A percentile compares a stretch with the other conserved stretches of the same genome.
These are phyloP conservation scores for Bipolaris bicolor DNA, from an alignment of 2,329 filamentous ascomycete genomes.

Conservation along the genomic window DNA sequence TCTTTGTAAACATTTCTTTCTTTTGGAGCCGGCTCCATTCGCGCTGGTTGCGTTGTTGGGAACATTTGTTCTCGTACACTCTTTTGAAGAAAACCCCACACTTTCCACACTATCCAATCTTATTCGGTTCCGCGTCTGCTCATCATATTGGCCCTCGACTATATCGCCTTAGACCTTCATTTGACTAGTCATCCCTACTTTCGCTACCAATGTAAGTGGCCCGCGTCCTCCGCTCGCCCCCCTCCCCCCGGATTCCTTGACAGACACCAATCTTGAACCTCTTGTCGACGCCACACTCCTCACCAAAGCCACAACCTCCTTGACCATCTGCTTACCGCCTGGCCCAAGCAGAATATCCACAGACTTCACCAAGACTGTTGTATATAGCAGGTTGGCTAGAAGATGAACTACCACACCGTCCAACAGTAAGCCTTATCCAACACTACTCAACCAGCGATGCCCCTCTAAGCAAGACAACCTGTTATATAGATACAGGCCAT, in stretches of 20 bases:
- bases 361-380: constrained; percentile 29
- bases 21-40: constrained; percentile 49
- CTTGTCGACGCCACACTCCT: constrained; percentile 29
- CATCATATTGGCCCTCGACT: constrained; percentile 42
- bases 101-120: constrained; percentile 19
- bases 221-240: constrained; percentile 31
- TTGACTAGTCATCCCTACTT: constrained; percentile 35
- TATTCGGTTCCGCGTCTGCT: constrained; percentile 32
- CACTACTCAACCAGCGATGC: constrained; percentile 7
- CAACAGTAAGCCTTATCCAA: constrained; percentile 44
- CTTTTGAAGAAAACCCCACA: constrained; percentile 37
- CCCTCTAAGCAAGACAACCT: constrained; percentile 26
- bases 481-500: constrained; percentile 45
- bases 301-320: constrained; percentile 23
- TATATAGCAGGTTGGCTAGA: constrained; percentile 37
- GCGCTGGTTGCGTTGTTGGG: constrained; percentile 49
- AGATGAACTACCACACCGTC: constrained; percentile 53
- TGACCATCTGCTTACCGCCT: constrained; percentile 37
- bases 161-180: constrained; percentile 48
- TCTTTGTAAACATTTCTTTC: constrained; percentile 41
- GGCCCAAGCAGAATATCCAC: constrained; percentile 28
- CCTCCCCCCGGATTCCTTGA: constrained; percentile 26
- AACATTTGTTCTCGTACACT: constrained; percentile 48
- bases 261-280: constrained; percentile 25
- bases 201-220: constrained; percentile 38